Evolutionary conservation across 2,329 filamentous ascomycete genomes (phyloP).

Genomic region (Aschersonia sp.): DNA sequence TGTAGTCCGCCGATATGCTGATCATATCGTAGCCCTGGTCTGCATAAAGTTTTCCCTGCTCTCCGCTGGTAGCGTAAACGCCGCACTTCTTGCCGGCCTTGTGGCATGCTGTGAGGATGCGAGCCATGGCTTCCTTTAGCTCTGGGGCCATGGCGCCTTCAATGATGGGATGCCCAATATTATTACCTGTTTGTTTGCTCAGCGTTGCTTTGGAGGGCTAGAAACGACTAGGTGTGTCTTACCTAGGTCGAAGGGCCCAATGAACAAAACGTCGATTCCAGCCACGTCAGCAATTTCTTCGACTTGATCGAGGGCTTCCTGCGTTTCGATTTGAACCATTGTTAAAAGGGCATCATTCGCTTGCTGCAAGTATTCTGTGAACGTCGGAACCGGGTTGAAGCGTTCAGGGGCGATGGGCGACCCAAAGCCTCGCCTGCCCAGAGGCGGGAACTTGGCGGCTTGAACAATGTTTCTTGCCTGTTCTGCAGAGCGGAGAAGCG

Average conservation of each 20-base stretch:
- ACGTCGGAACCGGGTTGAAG: conserved; percentile 27
- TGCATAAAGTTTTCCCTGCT: conserved; percentile 38
- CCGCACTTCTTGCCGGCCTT: conserved; percentile 53
- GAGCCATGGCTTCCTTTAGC: conserved; percentile 43
- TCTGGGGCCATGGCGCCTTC: conserved; percentile 43
- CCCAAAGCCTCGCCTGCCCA: conserved; percentile 32
- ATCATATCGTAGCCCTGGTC: conserved; percentile 49
- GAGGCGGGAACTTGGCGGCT: conserved; percentile 35
- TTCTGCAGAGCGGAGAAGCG: conserved; percentile 26
- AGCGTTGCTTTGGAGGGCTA: neutral
- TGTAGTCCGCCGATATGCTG: conserved; percentile 40
- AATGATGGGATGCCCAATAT: conserved; percentile 47
- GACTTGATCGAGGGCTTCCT: conserved; percentile 43
- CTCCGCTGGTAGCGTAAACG: conserved; percentile 41
- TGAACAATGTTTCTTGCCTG: conserved; percentile 29
- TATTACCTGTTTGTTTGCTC: conserved; percentile 25
- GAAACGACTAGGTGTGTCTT: neutral
- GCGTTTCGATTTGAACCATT: conserved; percentile 55
- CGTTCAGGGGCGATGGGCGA: conserved; percentile 29
- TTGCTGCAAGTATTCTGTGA: conserved; percentile 32
- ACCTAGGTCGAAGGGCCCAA: conserved; percentile 53
- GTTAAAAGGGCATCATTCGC: conserved; percentile 40
- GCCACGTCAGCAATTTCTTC: conserved; percentile 47
- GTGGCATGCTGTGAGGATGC: conserved; percentile 40
- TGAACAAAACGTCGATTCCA: conserved; percentile 48